Evolutionary conservation across 441 rosid genomes (phyloP).

Genomic region (Bruguiera hainesii): DNA sequence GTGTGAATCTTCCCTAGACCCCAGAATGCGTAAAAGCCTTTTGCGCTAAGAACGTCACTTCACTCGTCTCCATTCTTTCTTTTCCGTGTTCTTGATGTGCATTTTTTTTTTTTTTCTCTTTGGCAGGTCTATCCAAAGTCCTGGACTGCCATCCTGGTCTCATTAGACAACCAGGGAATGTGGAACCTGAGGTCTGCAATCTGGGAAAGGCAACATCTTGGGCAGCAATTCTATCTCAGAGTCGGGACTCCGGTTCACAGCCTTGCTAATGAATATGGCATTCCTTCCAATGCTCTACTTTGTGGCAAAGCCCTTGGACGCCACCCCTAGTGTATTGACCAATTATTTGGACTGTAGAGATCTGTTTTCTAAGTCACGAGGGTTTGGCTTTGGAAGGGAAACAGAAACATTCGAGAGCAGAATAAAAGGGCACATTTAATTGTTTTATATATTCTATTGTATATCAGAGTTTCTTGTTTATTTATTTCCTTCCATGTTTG

Average conservation of each 20-base stretch:
- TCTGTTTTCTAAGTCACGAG: slow-evolving; percentile 33
- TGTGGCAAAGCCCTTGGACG: slow-evolving; percentile 78
- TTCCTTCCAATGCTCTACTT: slow-evolving; percentile 67
- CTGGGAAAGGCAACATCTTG: slow-evolving; percentile 80
- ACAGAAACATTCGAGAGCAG: slow-evolving; percentile 3
- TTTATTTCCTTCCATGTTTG: background rate
- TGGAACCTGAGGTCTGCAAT: slow-evolving; percentile 88
- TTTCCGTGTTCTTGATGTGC: background rate
- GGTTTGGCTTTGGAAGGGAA: slow-evolving; percentile 30
- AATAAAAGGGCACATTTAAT: background rate
- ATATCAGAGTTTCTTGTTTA: background rate
- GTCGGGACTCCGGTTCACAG: slow-evolving; percentile 62
- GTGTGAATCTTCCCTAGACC: no score
- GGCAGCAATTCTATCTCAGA: slow-evolving; percentile 78
- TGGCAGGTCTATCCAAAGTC: slow-evolving; percentile 79
- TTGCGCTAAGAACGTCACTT: no score
- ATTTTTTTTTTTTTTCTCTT: background rate
- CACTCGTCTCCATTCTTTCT: no score
- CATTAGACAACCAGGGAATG: slow-evolving; percentile 93
- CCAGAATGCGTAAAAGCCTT: no score
- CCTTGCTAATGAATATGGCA: slow-evolving; percentile 64
- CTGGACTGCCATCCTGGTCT: slow-evolving; percentile 74
- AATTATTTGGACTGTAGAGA: background rate
- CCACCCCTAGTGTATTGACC: slow-evolving; percentile 31
- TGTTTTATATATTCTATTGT: background rate